phyloP scores from a whole-genome alignment of 75 land plant genomes.

The Chamaecyparis obtusa region DNA sequence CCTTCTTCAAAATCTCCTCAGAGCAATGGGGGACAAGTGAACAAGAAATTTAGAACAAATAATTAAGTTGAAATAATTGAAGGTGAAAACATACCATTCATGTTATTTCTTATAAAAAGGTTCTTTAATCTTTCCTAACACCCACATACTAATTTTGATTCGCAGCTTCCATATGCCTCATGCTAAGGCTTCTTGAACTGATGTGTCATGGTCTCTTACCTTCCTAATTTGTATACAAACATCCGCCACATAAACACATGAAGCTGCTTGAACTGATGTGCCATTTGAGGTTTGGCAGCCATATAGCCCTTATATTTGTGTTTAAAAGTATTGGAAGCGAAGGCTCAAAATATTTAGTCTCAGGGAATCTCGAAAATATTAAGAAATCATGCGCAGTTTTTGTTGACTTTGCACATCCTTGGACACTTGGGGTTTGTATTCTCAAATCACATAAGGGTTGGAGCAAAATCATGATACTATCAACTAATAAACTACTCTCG shows the following conservation, averaged over 20 bases:
- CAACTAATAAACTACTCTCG: neutral
- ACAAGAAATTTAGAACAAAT: neutral
- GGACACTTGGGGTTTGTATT: neutral
- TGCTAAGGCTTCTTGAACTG: neutral
- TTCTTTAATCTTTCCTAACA: neutral
- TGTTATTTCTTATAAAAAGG: neutral
- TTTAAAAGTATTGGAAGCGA: neutral
- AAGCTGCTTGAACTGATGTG: neutral
- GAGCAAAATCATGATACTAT: neutral
- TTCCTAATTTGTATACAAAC: neutral
- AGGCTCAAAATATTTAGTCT: neutral
- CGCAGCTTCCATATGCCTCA: neutral
- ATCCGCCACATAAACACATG: neutral
- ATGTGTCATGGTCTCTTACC: neutral
- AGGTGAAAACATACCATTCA: neutral
- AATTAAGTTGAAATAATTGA: neutral
- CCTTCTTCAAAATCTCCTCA: neutral
- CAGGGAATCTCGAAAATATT: neutral
- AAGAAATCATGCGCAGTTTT: neutral
- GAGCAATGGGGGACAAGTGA: slow-evolving; percentile 10
- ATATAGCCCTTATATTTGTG: neutral
- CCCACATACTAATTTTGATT: neutral
- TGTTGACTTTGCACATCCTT: neutral
- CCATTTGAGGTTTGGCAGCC: slow-evolving; percentile 1
- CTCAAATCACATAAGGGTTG: neutral